Evolutionary conservation across 495 filamentous ascomycete species (phyloP), one percentile per base, ranked within the genome.

Genomic region (Penicillium steckii): DNA sequence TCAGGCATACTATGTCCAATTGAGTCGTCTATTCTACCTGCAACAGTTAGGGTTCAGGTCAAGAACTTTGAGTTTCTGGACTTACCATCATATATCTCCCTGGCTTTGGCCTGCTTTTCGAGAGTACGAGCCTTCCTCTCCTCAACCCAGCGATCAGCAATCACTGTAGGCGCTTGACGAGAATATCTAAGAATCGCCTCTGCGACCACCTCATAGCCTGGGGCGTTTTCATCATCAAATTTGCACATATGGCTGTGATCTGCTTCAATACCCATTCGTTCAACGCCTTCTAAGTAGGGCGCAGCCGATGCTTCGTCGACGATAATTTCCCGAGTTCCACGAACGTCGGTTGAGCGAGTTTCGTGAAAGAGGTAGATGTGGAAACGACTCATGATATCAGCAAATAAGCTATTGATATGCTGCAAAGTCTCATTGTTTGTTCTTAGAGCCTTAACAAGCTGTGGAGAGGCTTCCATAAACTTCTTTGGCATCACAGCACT

Each of bases 221-320:
- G 85, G 0, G 89, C 77, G 49, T 75, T 81, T 18, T 82, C 79
- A 55, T 81, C 83, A 25, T 87, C 85, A 54, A 94, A 95, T 60
- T 90, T 94, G 74, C 85, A 91, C 88, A 95, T 94, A 29, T 82
- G 78, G n/a, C 85, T 87, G 64, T 95, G 90, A n/a, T 82, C 85
- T 1, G 87, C 85, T 56, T 92, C 86, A 41, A 95, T 90, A 12
- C 86, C 86, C 59, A 85, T 89, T 41, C 87, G 84, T 48, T 84
- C 83, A 1, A 89, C 88, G 48, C 88, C 86, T 15, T 87, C 85
- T 17, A 88, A 68, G 37, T 87, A 83, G 4, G 90, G 90, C 21
- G 85, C 81, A 0, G 89, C 90, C 1, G 89, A 93, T 22, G 71
- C 70, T 33, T 90, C 80, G 38, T 93, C 89, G 4, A 95, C 90